Evolutionary conservation across 2,329 filamentous ascomycete genomes (phyloP).

Genomic region (Penicillium corylophilum): DNA sequence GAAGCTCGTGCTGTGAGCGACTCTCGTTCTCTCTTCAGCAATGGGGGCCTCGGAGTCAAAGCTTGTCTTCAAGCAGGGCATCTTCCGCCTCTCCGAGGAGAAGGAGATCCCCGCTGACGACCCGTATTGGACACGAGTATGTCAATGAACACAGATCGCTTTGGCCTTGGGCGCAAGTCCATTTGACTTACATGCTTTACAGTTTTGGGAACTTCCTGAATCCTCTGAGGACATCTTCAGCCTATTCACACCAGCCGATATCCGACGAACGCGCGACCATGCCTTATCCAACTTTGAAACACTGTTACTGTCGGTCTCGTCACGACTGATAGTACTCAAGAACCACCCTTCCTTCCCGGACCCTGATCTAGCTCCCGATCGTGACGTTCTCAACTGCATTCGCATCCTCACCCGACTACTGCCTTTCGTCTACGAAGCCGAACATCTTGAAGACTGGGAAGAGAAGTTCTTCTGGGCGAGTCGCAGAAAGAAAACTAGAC

Average conservation of each 20-base stretch:
- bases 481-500: conserved; percentile 69
- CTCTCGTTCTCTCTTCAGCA: conserved; percentile 30
- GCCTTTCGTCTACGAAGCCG: conserved; percentile 88
- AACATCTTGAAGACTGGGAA: conserved; percentile 80
- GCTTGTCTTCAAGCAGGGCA: conserved; percentile 97
- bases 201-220: conserved; percentile 98
- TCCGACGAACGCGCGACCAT: conserved; percentile 81
- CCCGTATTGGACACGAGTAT: conserved; percentile 86
- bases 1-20: conserved; percentile 27
- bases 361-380: conserved; percentile 74
- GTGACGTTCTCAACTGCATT: conserved; percentile 92
- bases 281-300: conserved; percentile 88
- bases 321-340: conserved; percentile 75
- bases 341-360: conserved; percentile 91
- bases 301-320: conserved; percentile 78
- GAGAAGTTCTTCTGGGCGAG: conserved; percentile 88
- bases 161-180: not conserved
- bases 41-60: conserved; percentile 99
- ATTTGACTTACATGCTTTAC: conserved; percentile 20
- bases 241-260: conserved; percentile 84
- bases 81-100: conserved; percentile 94
- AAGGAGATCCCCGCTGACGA: conserved; percentile 83
- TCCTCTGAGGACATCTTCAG: conserved; percentile 95
- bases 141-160: conserved; percentile 35
- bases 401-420: conserved; percentile 84